Evolutionary conservation across 169 alveolate genomes (phyloP).

Genomic region (Miamiensis avidus): DNA sequence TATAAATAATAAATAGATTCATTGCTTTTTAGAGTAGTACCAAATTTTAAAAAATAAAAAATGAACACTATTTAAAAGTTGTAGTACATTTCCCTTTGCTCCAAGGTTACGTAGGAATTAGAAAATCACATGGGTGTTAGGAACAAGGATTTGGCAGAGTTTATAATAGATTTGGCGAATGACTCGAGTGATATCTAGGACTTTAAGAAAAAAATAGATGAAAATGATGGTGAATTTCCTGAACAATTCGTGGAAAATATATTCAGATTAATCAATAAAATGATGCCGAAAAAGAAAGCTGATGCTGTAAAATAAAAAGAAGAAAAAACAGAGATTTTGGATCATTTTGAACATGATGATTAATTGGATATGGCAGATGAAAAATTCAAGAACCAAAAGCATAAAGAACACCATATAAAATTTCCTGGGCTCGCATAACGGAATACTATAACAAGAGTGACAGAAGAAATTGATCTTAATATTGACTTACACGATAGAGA

Average conservation of each 20-base stretch:
- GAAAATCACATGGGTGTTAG: slow-evolving; percentile 41
- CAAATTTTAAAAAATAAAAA: slow-evolving; percentile 3
- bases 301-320: background rate
- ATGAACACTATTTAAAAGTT: slow-evolving; percentile 23
- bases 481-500: slow-evolving; percentile 2
- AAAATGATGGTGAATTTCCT: slow-evolving; percentile 61
- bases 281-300: slow-evolving; percentile 23
- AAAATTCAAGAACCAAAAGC: slow-evolving; percentile 25
- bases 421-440: slow-evolving; percentile 59
- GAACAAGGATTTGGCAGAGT: slow-evolving; percentile 60
- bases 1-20: no score
- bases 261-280: slow-evolving; percentile 39
- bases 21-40: no score
- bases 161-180: slow-evolving; percentile 57
- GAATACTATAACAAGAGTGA: slow-evolving; percentile 29
- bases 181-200: slow-evolving; percentile 42
- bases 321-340: background rate
- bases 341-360: slow-evolving; percentile 2
- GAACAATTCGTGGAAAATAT: slow-evolving; percentile 40
- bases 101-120: slow-evolving; percentile 29
- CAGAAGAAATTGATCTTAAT: slow-evolving; percentile 29
- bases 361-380: slow-evolving; percentile 7
- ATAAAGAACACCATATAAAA: slow-evolving; percentile 26
- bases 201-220: slow-evolving; percentile 45
- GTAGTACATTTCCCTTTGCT: slow-evolving; percentile 30